Evolutionary conservation across 306 rosid genomes (phyloP).

Genomic region (Medicago arabica): DNA sequence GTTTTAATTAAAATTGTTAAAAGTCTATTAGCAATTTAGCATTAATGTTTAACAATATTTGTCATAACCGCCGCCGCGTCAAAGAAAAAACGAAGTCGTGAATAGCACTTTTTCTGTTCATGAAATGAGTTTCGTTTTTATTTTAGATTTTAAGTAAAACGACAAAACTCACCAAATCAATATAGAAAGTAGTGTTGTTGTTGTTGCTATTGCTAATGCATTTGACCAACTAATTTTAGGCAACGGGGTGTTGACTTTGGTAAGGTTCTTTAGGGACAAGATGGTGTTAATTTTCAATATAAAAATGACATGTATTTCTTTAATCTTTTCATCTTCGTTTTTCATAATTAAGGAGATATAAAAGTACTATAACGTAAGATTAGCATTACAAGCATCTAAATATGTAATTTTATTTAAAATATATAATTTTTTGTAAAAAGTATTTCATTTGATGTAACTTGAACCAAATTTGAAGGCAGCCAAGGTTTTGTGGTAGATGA

Average conservation of each 20-base stretch:
- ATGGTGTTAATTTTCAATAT: not conserved
- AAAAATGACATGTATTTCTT: not conserved
- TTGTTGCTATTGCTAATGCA: constrained; percentile 37
- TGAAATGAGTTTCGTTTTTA: constrained; percentile 10
- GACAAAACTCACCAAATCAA: constrained; percentile 34
- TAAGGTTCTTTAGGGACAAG: not conserved
- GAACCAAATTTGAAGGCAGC: not conserved
- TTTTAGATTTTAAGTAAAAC: not conserved
- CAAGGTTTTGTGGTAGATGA: constrained; percentile 34
- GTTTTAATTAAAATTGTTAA: not conserved
- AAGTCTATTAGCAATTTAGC: not conserved
- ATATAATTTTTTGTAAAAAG: not conserved
- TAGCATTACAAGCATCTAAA: not conserved
- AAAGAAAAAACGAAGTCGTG: constrained; percentile 42
- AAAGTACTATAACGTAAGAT: not conserved
- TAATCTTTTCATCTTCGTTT: not conserved
- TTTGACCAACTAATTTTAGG: constrained; percentile 58
- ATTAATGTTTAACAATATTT: no score
- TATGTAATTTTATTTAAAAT: not conserved
- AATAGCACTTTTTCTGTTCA: constrained; percentile 42
- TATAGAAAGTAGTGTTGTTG: constrained; percentile 31
- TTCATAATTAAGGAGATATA: not conserved
- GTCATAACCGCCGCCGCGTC: constrained; percentile 6
- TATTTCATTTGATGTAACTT: not conserved
- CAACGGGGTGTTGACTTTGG: constrained; percentile 46